Evolutionary conservation across 192 early-diverging fungal species (phyloP), one percentile per base, ranked within the genome.

Genomic region (Chytriomyces confervae): DNA sequence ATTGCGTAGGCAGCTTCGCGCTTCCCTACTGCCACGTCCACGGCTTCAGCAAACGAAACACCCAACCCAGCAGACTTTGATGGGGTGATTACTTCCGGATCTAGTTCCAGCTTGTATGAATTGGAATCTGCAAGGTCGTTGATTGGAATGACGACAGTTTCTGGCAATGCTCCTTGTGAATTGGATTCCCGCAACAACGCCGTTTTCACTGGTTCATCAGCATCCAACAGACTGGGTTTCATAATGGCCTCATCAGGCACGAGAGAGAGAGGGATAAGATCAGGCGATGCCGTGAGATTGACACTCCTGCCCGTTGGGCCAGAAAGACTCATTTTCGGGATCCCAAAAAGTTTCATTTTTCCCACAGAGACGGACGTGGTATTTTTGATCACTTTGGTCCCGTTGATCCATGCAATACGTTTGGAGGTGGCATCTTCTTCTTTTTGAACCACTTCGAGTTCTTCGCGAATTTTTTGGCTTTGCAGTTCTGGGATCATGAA

Each of bases 371-470:
- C 53, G 53, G 16, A n/a, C 16, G 53, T 20, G 16, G 16, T 3
- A 57, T n/a, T 57, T 20, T 20, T 20, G 53, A 57, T n/a, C 53
- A 13, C 16, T 20, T 57, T 57, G 11, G 66, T 64, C n/a, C 66
- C 48, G n/a, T 72, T 72, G 27, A 72, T 72, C n/a, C 20, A 61
- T 13, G 57, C 27, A 48, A 72, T 72, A 7, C 69, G 69, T 29
- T 45, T 50, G 50, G 50, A 57, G 13, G 53, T 57, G 16, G 53
- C 53, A 20, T 72, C 69, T 27, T 72, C 69, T 57, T 72, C 69
- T 50, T 64, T 64, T 68, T 76, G 74, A 8, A 76, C 74, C 7
- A 36, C 27, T 8, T 48, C 67, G 23, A 78, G 77, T 50, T 70
- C 77, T 18, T 79, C 53, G 43, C 62, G 53, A 16, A 46, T 69